Percentiles rank a stretch among this genome's conserved stretches.
Conservation (phyloP, 2,329 filamentous ascomycete genomes). For the Sclerotiophoma versabilis region DNA sequence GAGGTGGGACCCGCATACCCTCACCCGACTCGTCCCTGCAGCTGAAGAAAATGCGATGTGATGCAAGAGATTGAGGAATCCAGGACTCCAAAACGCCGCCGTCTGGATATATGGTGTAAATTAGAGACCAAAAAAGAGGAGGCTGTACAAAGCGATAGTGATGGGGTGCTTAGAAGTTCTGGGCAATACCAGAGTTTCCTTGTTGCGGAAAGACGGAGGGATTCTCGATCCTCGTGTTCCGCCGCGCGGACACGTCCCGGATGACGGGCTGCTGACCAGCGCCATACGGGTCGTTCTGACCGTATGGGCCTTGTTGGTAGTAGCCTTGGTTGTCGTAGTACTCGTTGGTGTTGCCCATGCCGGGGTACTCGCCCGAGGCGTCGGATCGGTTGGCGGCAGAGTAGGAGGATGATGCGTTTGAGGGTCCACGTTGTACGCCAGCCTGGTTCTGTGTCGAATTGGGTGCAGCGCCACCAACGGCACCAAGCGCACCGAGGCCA, state of each 20-base stretch:
- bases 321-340: constrained; percentile 65
- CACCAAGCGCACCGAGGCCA: constrained; percentile 78
- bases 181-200: constrained; percentile 88
- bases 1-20: constrained; percentile 20
- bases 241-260: constrained; percentile 86
- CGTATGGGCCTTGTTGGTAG: constrained; percentile 63
- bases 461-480: constrained; percentile 55
- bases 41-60: constrained; percentile 14
- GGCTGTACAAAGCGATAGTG: constrained; percentile 11
- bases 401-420: constrained; percentile 96
- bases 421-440: constrained; percentile 86
- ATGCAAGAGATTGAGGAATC: constrained; percentile 8
- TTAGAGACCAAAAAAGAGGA: constrained; percentile 6
- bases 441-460: constrained; percentile 66
- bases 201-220: constrained; percentile 88
- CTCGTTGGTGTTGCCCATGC: constrained; percentile 56
- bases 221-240: constrained; percentile 95
- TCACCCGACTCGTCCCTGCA: constrained; percentile 17
- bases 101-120: constrained; percentile 20
- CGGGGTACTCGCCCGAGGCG: constrained; percentile 61
- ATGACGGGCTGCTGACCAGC: constrained; percentile 77
- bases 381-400: constrained; percentile 80
- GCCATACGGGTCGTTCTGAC: constrained; percentile 61
- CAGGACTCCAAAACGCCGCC: constrained; percentile 17
- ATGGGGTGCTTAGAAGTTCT: constrained; percentile 77